Evolutionary conservation across 192 early-diverging fungal species (phyloP), one percentile per base, ranked within the genome.

Genomic region (Dimargaris xerosporica): DNA sequence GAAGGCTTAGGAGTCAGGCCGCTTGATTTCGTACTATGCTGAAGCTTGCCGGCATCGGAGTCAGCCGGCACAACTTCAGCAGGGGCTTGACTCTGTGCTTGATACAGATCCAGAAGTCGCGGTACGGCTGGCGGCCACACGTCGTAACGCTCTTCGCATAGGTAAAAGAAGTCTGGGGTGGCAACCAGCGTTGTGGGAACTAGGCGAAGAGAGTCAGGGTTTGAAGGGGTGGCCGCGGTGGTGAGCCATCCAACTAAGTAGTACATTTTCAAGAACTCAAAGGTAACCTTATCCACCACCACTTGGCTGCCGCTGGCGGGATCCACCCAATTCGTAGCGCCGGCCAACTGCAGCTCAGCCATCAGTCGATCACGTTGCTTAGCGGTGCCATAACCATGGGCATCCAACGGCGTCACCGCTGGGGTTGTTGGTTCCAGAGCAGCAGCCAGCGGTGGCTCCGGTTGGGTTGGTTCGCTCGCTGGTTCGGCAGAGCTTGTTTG

Each of bases 261-360:
- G 58, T 78, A 78, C 17, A 78, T 66, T 52, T 73, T 70, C 12
- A 78, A 68, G 54, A 78, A 78, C 67, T 78, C 76, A 64, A 73
- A 78, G 3, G 72, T 78, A 25, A 78, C 76, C 43, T 73, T 71
- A 62, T 78, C 76, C 25, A 78, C 67, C 16, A 75, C 69, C 25
- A 71, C 66, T n/a, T 65, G 59, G 65, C 72, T 73, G 26, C 64
- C 67, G 54, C 71, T 73, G 9, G 76, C 71, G 16, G 66, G 47
- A 53, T 78, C 76, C 1, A 48, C 25, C 61, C 61, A 62, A 10
- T 25, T 11, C 3, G 10, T 11, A 19, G 45, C 28, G 19, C 34
- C 28, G 23, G 46, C 61, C 10, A 10, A 15, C 44, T 25, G 45
- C n/a, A 62, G 26, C 17, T 9, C 61, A 19, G 5, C 16, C n/a